Base-by-base conservation (phyloP, 2,329 filamentous ascomycete genomes). In the Calonectria fujianensis region DNA sequence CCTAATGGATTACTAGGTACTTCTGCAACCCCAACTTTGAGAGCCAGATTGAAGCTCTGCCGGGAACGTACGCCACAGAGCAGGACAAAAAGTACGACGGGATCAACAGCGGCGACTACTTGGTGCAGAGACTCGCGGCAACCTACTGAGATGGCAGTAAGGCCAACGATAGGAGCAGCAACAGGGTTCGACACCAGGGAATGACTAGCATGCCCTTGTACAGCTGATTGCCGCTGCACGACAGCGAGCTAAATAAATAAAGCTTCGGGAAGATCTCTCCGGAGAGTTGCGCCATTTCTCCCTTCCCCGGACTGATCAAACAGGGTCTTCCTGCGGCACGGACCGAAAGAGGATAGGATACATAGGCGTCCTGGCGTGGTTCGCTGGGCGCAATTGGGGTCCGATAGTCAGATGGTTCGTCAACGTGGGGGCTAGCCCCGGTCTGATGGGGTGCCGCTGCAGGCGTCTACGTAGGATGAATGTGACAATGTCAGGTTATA, bases 21-120 rank as follows among this genome's bases (percentile, higher is more conserved):
- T 97, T 98, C 83, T 97, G 95, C 88, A 96, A 97, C 79, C 95
- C 95, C 11, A 96, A 97, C 82, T 94, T 92, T 82, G 91, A 94
- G 74, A 91, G 89, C 78, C 87, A 90, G 70, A 97, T 98, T 77
- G 94, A 97, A 79, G 94, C 93, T 1, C 91, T 98, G 57, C 95
- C 95, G 0, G 94, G 94, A 0, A 98, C 95, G 0, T 96, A 91
- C 82, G 86, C 84, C 1, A 82, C 84, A 4, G 89, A 93, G 74
- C 86, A 87, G 72, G 91, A 94, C 52, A 96, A 94, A 88, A 97
- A 96, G 86, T 98, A 98, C 81, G 86, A 90, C 41, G 92, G 91
- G 0, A 93, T 98, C 79, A 94, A 93, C 73, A 94, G 93, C 79
- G 95, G 95, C 2, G 91, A 97, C 18, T 98, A 98, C 82, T 85